Conservation (phyloP, 352 stramenopile species). For the Phytophthora uliginosa region DNA sequence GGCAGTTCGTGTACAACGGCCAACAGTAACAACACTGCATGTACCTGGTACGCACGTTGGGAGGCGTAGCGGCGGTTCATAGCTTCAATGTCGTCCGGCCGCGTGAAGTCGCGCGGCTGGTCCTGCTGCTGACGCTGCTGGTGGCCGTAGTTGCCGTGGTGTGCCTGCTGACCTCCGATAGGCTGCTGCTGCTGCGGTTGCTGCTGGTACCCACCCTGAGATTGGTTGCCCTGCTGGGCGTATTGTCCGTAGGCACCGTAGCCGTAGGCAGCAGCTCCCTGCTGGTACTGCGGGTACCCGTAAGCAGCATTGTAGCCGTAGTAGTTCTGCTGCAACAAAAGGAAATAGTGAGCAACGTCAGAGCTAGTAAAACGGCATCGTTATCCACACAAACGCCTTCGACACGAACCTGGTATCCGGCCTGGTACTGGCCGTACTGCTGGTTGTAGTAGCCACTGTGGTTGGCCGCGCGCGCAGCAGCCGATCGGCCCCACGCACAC, state of each 20-base stretch:
- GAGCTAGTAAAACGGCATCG: background rate
- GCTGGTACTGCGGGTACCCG: constrained; percentile 46
- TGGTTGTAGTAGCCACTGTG: constrained; percentile 60
- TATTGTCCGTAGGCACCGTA: constrained; percentile 69
- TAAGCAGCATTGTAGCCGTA: constrained; percentile 74
- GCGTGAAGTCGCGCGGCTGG: constrained; percentile 77
- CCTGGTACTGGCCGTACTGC: constrained; percentile 60
- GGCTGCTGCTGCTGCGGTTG: constrained; percentile 27
- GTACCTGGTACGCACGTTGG: constrained; percentile 85
- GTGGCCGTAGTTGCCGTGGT: constrained; percentile 46
- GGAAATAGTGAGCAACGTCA: constrained; percentile 12
- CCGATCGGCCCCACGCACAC: constrained; percentile 91
- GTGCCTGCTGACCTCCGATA: constrained; percentile 44
- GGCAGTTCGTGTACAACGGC: constrained; percentile 2
- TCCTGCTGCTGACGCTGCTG: constrained; percentile 50
- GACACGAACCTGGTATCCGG: constrained; percentile 51
- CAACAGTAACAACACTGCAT: constrained; percentile 32
- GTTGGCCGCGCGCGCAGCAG: constrained; percentile 56
- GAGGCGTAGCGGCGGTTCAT: constrained; percentile 87
- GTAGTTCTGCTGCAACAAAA: constrained; percentile 47
- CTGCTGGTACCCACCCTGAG: constrained; percentile 48
- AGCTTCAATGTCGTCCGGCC: constrained; percentile 72
- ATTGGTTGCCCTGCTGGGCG: constrained; percentile 49
- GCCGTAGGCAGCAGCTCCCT: constrained; percentile 47
- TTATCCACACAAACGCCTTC: background rate